Evolutionary conservation across 306 rosid species (phyloP).

Genomic region (Corylus americana): DNA sequence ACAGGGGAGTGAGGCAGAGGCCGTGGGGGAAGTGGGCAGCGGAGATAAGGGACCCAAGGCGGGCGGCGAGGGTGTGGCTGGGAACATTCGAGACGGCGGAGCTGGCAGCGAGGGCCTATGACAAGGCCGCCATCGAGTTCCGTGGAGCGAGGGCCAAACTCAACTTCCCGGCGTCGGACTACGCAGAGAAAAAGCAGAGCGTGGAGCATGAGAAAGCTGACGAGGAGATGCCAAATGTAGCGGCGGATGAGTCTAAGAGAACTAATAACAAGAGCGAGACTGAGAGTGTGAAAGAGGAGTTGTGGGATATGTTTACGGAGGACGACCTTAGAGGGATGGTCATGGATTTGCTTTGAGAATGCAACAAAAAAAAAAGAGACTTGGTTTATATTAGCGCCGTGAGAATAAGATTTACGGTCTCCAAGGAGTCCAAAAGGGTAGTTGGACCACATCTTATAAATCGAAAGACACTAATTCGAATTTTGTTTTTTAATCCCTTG

Average conservation of each 20-base stretch:
- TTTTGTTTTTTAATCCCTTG: too few relatives aligned
- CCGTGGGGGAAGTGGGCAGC: constrained; percentile 77
- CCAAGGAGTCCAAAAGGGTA: too few relatives aligned
- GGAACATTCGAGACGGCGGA: constrained; percentile 58
- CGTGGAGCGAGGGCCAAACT: constrained; percentile 46
- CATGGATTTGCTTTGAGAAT: background rate
- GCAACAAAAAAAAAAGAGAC: too few relatives aligned
- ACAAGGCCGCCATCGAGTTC: constrained; percentile 52
- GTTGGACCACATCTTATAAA: too few relatives aligned
- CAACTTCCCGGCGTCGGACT: constrained; percentile 39
- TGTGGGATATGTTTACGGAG: background rate
- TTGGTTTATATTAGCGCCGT: too few relatives aligned
- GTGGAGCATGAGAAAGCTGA: background rate
- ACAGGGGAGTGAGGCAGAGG: constrained; percentile 66
- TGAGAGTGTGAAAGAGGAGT: background rate
- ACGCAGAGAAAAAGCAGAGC: background rate
- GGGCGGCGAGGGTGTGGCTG: constrained; percentile 50
- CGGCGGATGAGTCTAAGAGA: background rate
- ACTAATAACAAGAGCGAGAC: too few relatives aligned
- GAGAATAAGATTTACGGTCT: too few relatives aligned
- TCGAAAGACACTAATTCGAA: too few relatives aligned
- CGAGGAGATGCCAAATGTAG: background rate
- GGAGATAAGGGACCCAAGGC: constrained; percentile 54
- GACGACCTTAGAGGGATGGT: background rate
- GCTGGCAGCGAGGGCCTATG: constrained; percentile 65